These are phyloP conservation scores for Cyclotella cryptica DNA, from an alignment of 108 stramenopile genomes.

Conservation along the genomic window DNA sequence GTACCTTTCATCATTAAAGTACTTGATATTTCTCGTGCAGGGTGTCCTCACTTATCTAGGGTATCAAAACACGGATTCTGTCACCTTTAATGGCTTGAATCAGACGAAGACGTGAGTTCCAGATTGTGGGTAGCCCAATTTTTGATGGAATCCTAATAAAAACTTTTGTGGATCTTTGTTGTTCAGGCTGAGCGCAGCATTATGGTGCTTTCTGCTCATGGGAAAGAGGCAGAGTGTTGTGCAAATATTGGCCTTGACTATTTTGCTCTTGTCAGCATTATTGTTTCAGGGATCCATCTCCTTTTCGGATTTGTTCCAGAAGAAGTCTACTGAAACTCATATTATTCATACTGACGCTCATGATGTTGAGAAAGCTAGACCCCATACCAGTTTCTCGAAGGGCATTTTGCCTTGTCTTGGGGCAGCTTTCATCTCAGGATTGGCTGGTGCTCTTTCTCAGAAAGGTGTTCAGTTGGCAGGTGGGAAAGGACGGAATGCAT, in stretches of 20 bases:
- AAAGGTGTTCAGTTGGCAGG: constrained; percentile 76
- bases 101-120: constrained; percentile 74
- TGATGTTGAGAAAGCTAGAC: constrained; percentile 19
- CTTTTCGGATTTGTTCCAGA: constrained; percentile 38
- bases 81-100: constrained; percentile 87
- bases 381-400: constrained; percentile 47
- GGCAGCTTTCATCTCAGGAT: constrained; percentile 82
- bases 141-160: neutral
- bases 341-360: constrained; percentile 1
- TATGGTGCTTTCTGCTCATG: constrained; percentile 90
- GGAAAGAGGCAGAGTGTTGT: constrained; percentile 73
- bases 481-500: constrained; percentile 71
- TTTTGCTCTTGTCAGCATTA: constrained; percentile 78
- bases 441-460: constrained; percentile 89
- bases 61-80: constrained; percentile 85
- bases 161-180: neutral
- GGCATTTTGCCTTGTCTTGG: constrained; percentile 76
- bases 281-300: constrained; percentile 68
- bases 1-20: neutral
- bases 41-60: constrained; percentile 77
- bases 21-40: constrained; percentile 14
- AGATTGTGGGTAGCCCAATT: neutral
- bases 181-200: constrained; percentile 63
- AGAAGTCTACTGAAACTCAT: constrained; percentile 11
- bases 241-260: constrained; percentile 79